Evolutionary conservation across 1,284 basidiomycete species (phyloP), one percentile per base, ranked within the genome.

Genomic region (Pseudozyma sp.): DNA sequence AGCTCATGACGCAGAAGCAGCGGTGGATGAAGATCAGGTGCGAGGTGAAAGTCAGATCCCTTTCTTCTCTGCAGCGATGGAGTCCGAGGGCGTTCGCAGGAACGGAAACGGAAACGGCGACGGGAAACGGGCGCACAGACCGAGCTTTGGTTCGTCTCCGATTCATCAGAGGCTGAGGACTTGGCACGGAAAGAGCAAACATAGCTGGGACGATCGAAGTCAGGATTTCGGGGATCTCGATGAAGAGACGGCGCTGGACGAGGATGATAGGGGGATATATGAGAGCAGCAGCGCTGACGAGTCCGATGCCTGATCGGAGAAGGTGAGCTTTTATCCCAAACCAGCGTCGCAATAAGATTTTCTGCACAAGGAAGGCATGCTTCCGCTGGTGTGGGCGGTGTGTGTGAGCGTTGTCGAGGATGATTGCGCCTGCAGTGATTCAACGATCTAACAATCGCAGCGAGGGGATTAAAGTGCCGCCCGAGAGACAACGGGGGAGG

Each of bases 141-240:
- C 54, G 17, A 65, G 58, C 34, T 70, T 65, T 29, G 62, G 68
- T 4, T 55, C 68, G 9, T 57, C 54, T 17, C 68, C 54, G 1
- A 52, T 70, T 16, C 68, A 65, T 34, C 54, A 65, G 0, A 55
- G 68, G 33, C 19, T 71, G 24, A 34, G 68, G 11, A 58, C 46
- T 6, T 57, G 54, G 54, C 63, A 63, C 43, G 64, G 51, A 7
- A 47, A 63, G 24, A 58, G 61, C 35, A 57, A 60, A 17, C 33
- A 69, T 43, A 54, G 78, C 65, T 70, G 72, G 31, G 84, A 86
- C 46, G 86, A 74, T 33, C 45, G 71, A 7, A 59, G 62, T 47
- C 61, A 85, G n/a, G 81, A 62, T 31, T 79, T 77, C 30, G 86
- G 86, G 54, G 85, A 84, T 5, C 84, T 84, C 71, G 86, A 86